Evolutionary conservation across 306 rosid species (phyloP), one percentile per base, ranked within the genome.

Genomic region (Alnus glutinosa): DNA sequence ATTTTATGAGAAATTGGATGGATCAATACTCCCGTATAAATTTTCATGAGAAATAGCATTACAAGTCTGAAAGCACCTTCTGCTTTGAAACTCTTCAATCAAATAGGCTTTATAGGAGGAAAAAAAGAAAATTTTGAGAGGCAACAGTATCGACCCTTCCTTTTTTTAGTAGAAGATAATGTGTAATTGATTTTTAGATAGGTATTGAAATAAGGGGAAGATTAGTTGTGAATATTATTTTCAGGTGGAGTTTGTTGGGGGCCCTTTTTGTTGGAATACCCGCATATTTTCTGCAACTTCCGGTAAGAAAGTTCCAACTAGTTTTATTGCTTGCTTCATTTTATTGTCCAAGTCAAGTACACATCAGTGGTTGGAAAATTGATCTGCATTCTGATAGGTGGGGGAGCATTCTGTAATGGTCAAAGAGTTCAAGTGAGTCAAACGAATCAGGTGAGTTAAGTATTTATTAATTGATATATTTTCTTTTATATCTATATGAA

Each of bases 201-300:
- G 15, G 39, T 67, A n/a, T 16, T 67, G 72, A 42, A 39, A 67
- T 67, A 34, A 63, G 14, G 4, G 50, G 28, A 42, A 67, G 72
- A 42, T 67, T 18, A 39, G 12, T 62, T 62, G 49, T n/a, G 32
- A 15, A 3, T 39, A 13, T 67, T 52, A 70, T 74, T 80, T 75
- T 80, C 89, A 94, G 95, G 98, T 95, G 68, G 99, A 95, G 88
- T 93, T 95, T 73, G 97, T 95, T 75, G 99, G 99, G 36, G 99
- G 98, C 61, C 98, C 98, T 36, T 87, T 95, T 96, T 95, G 99
- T 79, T 95, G 99, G 99, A 91, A 91, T 83, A 93, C 93, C 19
- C 93, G 97, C 80, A 86, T 74, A 63, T 95, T 95, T 85, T 86
- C 97, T 85, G 98, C 99, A 79, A 89, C 87, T 77, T 84, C 98